Base-by-base conservation (phyloP, 352 stramenopile genomes). In the Phytophthora ohioensis region DNA sequence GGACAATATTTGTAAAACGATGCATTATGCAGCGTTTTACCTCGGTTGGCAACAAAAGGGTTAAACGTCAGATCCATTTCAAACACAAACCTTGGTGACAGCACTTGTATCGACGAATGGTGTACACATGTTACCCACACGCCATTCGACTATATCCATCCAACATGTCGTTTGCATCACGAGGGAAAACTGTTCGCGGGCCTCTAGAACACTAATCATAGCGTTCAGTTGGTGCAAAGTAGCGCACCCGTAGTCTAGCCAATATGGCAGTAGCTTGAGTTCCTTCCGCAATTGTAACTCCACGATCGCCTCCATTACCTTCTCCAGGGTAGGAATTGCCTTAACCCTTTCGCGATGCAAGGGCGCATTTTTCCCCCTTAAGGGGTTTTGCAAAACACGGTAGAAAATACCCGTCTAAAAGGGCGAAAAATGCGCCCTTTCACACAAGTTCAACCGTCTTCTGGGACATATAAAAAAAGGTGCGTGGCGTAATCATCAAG, bases 81-180 rank as follows among this genome's bases (percentile, higher is more conserved):
- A 11, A 9, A 47, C 35, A 53, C 48, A 7, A 30, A 59, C 60
- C 31, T 59, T 67, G 5, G 49, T 67, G 2, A 60, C 11, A 3
- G 17, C 27, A 13, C 32, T 15, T 17, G 49, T 57, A 21, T 67
- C 60, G 2, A 32, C 41, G n/a, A 69, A 62, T 1, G 51, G 43
- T 4, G 9, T 5, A 13, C 38, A 30, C 13, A 67, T 4, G 32
- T 53, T 27, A 3, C 30, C 38, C 5, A 47, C 11, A 12, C 32
- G 2, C 51, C 61, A 69, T 11, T 69, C 51, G 4, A 62, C 41
- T 2, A 5, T 17, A 12, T 61, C 41, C 2, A 69, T 51, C 51
- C 59, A 69, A 2, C 27, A 3, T 2, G 42, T 3, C 15, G 61
- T 69, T 6, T 43, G 15, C 27, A 42, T 30, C 2, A 62, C 41